These are phyloP conservation scores for Myriosclerotinia scirpicola DNA, from an alignment of 2,329 filamentous ascomycete species.

Conservation along the genomic window DNA sequence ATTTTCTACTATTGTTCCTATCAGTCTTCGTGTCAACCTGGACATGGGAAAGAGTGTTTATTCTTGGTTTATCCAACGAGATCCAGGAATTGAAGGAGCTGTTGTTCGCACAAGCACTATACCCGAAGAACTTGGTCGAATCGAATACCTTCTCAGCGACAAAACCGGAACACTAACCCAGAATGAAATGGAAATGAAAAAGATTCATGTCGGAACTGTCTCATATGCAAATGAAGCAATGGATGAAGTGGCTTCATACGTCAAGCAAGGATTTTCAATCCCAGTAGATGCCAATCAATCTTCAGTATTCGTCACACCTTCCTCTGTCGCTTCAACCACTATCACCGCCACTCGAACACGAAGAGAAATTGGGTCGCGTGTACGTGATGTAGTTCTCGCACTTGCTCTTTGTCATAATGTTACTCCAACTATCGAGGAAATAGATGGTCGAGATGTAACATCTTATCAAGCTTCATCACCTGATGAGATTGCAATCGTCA, in stretches of 20 bases:
- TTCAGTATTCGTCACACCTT: constrained; percentile 68
- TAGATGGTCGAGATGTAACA: constrained; percentile 72
- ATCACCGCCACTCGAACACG: constrained; percentile 74
- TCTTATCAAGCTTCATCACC: constrained; percentile 96
- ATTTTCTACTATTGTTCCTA: constrained; percentile 98
- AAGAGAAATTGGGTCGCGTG: constrained; percentile 88
- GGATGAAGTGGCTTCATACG: constrained; percentile 89
- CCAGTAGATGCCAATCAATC: constrained; percentile 49
- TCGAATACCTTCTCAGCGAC: constrained; percentile 94
- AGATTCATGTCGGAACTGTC: constrained; percentile 96
- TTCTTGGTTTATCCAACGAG: constrained; percentile 90
- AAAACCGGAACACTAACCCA: constrained; percentile 98
- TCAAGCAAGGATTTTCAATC: constrained; percentile 76
- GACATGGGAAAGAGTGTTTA: constrained; percentile 98
- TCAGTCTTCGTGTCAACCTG: constrained; percentile 92
- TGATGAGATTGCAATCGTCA: constrained; percentile 96
- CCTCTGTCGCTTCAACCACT: constrained; percentile 61
- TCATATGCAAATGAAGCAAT: constrained; percentile 98
- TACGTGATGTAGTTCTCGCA: constrained; percentile 89
- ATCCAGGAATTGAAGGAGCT: constrained; percentile 84
- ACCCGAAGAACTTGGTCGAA: constrained; percentile 90
- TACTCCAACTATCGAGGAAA: constrained; percentile 84
- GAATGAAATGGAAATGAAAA: constrained; percentile 98
- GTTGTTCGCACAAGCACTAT: constrained; percentile 97
- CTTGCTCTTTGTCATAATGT: constrained; percentile 96